Percentiles rank a stretch among this genome's conserved stretches.
phyloP scores from a whole-genome alignment of 75 land plant species.

The Azolla pinnata region DNA sequence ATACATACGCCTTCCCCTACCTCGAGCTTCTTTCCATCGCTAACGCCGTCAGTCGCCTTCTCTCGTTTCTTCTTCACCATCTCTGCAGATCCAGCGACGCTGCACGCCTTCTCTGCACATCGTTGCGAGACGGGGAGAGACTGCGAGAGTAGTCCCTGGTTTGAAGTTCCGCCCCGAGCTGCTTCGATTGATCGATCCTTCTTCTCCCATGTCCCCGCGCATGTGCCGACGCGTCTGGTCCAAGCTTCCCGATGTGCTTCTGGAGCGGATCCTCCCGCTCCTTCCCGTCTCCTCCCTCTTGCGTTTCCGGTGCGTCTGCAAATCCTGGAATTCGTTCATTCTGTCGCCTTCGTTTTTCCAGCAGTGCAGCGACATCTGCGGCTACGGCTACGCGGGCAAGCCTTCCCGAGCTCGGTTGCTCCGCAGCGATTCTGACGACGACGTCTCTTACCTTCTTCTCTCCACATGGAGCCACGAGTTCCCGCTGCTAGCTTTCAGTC shows the following conservation, averaged over 20 bases:
- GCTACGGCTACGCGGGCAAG: neutral
- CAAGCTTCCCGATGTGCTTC: slow-evolving; percentile 18
- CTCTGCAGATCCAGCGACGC: too few relatives aligned
- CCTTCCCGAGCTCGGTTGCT: neutral
- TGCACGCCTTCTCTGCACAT: too few relatives aligned
- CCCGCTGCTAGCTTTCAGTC: slow-evolving; percentile 8
- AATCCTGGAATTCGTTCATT: slow-evolving; percentile 16
- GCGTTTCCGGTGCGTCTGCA: slow-evolving; percentile 21
- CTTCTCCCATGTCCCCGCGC: too few relatives aligned
- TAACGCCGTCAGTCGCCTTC: too few relatives aligned
- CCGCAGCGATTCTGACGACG: slow-evolving; percentile 4
- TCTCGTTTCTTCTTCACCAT: too few relatives aligned
- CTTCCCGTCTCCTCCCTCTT: slow-evolving; percentile 12
- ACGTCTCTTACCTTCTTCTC: slow-evolving; percentile 3
- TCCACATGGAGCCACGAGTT: slow-evolving; percentile 2
- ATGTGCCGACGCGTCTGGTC: slow-evolving; percentile 15
- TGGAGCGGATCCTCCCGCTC: slow-evolving; percentile 13
- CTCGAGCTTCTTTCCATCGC: too few relatives aligned
- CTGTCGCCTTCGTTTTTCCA: slow-evolving; percentile 10
- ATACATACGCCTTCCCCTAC: too few relatives aligned
- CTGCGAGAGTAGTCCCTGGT: too few relatives aligned
- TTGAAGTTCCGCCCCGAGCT: too few relatives aligned
- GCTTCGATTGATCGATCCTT: too few relatives aligned
- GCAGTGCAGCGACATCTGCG: neutral
- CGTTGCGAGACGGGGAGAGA: too few relatives aligned